Evolutionary conservation across 805 yeast genomes (phyloP), one percentile per base, ranked within the genome.

Genomic region (Kodamaea nitidulidarum): DNA sequence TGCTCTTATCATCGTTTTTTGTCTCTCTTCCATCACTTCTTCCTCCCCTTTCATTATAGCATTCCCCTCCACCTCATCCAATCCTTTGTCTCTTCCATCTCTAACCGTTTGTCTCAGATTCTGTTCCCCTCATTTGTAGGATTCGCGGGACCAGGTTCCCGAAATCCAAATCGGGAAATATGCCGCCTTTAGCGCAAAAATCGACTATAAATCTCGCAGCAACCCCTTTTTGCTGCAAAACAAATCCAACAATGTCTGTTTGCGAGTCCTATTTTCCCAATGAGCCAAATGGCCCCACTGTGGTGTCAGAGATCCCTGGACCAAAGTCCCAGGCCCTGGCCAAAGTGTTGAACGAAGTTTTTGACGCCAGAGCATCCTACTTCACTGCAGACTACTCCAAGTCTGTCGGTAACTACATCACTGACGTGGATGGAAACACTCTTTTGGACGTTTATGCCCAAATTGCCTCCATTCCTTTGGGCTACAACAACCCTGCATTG

Each of bases 391-490:
- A 86, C 63, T 86, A 85, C 63, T 70, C 70, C 38, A 81, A 81
- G 59, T 84, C 93, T 2, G 40, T 54, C 25, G 95, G 95, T 58
- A 86, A 86, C 75, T 86, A 84, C 67, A 72, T 86, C 35, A 82
- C 72, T 38, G 95, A 86, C 54, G 84, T 73, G 22, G 95, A 86
- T 54, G 95, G 95, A 34, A 86, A 87, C 70, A 56, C 65, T 26
- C 68, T 73, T 55, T 75, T 86, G 52, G 95, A 86, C 58, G 78
- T 80, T 29, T 86, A 85, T 56, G 84, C 87, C 32, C 95, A 85
- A 67, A 84, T 85, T 51, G 86, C 95, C 9, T 85, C 95, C 10
- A 84, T 85, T 49, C 82, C 93, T 12, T 71, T 85, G 44, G 95
- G 95, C 35, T 85, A 85, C 76, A 85, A 86, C 71, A 82, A 85